A percentile compares a stretch with the other conserved stretches of the same genome.
Conservation (phyloP, 2,329 filamentous ascomycete species). For the Penicillium sp. region DNA sequence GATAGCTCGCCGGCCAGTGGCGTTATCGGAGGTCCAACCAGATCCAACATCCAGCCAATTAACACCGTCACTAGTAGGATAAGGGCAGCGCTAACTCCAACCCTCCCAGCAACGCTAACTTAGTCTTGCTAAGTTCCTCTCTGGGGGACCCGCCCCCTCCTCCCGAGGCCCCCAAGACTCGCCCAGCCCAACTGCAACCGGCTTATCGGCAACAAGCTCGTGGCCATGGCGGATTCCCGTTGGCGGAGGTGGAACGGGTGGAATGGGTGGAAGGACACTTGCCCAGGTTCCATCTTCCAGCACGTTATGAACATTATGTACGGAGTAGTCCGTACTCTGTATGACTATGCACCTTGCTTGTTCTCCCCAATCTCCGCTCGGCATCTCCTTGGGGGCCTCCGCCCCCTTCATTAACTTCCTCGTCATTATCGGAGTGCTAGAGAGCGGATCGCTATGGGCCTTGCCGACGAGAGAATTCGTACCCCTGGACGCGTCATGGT, state of each 20-base stretch:
- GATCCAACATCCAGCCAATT: not conserved
- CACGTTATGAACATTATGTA: not conserved
- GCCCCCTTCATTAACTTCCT: not conserved
- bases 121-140: too few relatives aligned
- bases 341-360: not conserved
- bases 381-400: not conserved
- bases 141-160: too few relatives aligned
- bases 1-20: not conserved
- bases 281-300: not conserved
- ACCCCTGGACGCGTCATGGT: not conserved
- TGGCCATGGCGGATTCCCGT: not conserved
- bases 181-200: constrained; percentile 1
- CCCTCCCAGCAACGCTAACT: not conserved
- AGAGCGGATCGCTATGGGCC: not conserved
- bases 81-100: not conserved
- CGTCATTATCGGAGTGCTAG: too few relatives aligned
- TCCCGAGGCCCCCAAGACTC: constrained; percentile 3
- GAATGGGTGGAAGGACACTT: too few relatives aligned
- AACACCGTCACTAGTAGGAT: not conserved
- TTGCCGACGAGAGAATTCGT: not conserved
- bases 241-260: not conserved
- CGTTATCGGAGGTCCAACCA: not conserved
- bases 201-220: constrained; percentile 21
- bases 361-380: not conserved
- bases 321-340: too few relatives aligned